Evolutionary conservation across 768 basidiomycete species (phyloP), one percentile per base, ranked within the genome.

Genomic region (Lepiota brunneoincarnata): DNA sequence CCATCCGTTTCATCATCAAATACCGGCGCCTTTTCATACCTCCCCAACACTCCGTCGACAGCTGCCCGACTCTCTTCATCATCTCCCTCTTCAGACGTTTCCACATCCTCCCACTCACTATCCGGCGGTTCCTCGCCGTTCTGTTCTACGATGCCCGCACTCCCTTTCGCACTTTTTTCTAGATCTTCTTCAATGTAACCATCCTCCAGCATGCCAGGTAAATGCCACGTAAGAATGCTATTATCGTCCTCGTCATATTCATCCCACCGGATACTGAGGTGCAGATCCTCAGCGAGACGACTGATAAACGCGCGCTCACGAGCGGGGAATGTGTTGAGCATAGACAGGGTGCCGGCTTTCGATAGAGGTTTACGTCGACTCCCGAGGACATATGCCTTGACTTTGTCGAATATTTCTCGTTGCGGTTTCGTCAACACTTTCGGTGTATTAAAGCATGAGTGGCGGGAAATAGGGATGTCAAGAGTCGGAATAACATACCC

Each of bases 201-300:
- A 49, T 66, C 69, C 15, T 73, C 72, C 31, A 65, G 42, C 10
- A 69, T 70, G 6, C 73, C 75, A 1, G 87, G 87, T 57, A 89
- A 75, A 40, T 80, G 67, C 75, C 79, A 83, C 17, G 86, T 87
- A 38, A 90, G 82, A 21, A 94, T 64, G 61, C 91, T 91, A 64
- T 83, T 76, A 56, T 91, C 90, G 42, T 91, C 74, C 6, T 89
- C 89, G 57, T 94, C 89, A 60, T 85, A 94, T 64, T 95, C 94
- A 64, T 98, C 96, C 93, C 94, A 99, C n/a, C 86, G 75, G 23
- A 95, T 65, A 18, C 70, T 77, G 11, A 98, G 78, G 64, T 91
- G 85, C 40, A 98, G 68, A 44, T 93, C 87, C 37, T 82, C 78
- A 4, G 89, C 85, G 18, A 99, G 75, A 23, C 80, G 83, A 36